Evolutionary conservation across 202 grass and related monocot species (phyloP).

Genomic region (Thinopyrum obtusiflorum): DNA sequence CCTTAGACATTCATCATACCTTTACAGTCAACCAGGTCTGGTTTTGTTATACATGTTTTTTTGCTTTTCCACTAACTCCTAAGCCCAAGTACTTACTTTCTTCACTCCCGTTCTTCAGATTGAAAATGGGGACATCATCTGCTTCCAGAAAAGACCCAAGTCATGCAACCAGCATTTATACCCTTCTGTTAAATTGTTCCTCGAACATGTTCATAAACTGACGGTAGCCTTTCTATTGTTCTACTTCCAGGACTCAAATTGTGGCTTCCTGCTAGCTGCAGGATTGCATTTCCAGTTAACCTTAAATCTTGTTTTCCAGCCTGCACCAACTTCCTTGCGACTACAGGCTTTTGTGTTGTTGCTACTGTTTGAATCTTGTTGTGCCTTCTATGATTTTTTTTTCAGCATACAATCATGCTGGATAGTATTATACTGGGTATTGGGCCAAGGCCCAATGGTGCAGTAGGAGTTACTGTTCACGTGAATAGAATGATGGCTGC

Average conservation of each 20-base stretch:
- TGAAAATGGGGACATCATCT: conserved; percentile 54
- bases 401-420: neutral
- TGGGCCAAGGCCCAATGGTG: too few species aligned
- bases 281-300: neutral
- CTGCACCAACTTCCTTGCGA: too few species aligned
- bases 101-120: conserved; percentile 24
- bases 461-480: too few species aligned
- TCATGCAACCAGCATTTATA: conserved; percentile 2
- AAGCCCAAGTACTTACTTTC: neutral
- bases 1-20: conserved; percentile 4
- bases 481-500: too few species aligned
- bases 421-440: too few species aligned
- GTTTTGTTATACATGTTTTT: neutral
- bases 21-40: conserved; percentile 24
- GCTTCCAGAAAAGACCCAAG: conserved; percentile 38
- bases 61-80: neutral
- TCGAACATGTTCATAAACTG: neutral
- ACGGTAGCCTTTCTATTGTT: neutral
- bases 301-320: neutral
- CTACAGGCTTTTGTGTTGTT: too few species aligned
- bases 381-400: too few species aligned
- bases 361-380: too few species aligned
- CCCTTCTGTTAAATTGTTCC: conserved; percentile 13
- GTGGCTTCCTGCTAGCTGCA: neutral
- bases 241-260: neutral